A percentile compares a stretch with the other conserved stretches of the same genome.
phyloP scores from a whole-genome alignment of 192 early-diverging fungal genomes.

The Coemansia sp. region DNA sequence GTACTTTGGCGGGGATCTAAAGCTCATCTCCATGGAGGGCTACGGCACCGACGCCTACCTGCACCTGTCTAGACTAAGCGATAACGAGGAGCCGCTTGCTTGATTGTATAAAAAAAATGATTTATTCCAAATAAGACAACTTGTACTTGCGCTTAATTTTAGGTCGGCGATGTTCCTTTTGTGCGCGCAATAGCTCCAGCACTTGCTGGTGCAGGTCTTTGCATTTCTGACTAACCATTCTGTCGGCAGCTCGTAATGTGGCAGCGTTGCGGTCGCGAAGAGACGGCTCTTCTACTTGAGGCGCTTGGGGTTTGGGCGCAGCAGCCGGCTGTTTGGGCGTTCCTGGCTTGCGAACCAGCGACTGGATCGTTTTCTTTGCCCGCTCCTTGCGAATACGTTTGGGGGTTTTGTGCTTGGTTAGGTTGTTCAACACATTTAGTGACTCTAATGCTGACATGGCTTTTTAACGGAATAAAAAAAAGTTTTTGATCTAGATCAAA shows the following conservation, averaged over 20 bases:
- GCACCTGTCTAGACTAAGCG: slow-evolving; percentile 83
- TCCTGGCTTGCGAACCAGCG: slow-evolving; percentile 3
- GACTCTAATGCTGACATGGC: slow-evolving; percentile 29
- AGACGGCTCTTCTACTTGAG: slow-evolving; percentile 6
- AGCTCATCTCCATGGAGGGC: slow-evolving; percentile 93
- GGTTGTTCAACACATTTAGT: slow-evolving; percentile 20
- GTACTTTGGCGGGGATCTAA: slow-evolving; percentile 95
- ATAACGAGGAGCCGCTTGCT: slow-evolving; percentile 84
- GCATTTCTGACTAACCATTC: slow-evolving; percentile 23
- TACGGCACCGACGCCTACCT: slow-evolving; percentile 94
- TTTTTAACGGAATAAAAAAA: too few relatives aligned
- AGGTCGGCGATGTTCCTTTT: slow-evolving; percentile 32
- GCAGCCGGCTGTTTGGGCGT: neutral
- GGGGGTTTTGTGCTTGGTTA: slow-evolving; percentile 31
- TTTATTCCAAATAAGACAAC: slow-evolving; percentile 34
- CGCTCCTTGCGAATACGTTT: slow-evolving; percentile 29
- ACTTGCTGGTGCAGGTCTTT: slow-evolving; percentile 31
- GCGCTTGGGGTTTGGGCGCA: neutral
- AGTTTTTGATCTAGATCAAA: too few relatives aligned
- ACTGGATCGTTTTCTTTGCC: neutral
- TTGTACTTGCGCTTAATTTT: slow-evolving; percentile 23
- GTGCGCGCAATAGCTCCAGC: slow-evolving; percentile 38
- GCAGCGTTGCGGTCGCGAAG: slow-evolving; percentile 14
- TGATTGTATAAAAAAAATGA: slow-evolving; percentile 20
- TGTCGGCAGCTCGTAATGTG: slow-evolving; percentile 22